Evolutionary conservation across 345 rosid genomes (phyloP).

Genomic region (Aegle marmelos): DNA sequence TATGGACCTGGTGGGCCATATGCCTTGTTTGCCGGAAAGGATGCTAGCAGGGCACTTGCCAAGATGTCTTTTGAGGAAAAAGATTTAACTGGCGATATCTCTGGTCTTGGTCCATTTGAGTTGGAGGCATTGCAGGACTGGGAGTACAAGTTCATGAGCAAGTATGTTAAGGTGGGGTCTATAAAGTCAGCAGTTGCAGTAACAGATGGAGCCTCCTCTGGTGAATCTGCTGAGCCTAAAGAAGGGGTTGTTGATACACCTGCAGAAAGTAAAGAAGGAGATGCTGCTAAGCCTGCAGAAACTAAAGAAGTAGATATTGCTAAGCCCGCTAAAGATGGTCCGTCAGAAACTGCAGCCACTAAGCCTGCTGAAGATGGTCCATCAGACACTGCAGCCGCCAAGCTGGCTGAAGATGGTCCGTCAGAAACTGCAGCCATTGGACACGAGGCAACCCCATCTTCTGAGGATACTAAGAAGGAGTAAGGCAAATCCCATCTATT

Average conservation of each 20-base stretch:
- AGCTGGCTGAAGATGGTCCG: slow-evolving; percentile 15
- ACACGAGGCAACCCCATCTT: slow-evolving; percentile 22
- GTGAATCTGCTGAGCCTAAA: slow-evolving; percentile 40
- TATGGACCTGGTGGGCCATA: slow-evolving; percentile 99
- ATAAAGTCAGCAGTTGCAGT: slow-evolving; percentile 47
- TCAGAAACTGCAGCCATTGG: neutral
- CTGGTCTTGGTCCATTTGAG: slow-evolving; percentile 95
- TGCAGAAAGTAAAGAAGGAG: slow-evolving; percentile 39
- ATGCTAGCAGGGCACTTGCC: slow-evolving; percentile 99
- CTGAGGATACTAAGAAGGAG: slow-evolving; percentile 29
- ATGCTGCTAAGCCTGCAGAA: slow-evolving; percentile 37
- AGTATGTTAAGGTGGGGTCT: slow-evolving; percentile 87
- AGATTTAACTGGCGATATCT: slow-evolving; percentile 86
- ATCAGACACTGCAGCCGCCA: neutral
- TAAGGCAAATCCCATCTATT: slow-evolving; percentile 21
- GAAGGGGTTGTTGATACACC: slow-evolving; percentile 40
- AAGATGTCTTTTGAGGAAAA: slow-evolving; percentile 97
- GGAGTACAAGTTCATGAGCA: slow-evolving; percentile 99
- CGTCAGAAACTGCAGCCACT: neutral
- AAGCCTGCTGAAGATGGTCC: no score
- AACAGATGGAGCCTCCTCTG: slow-evolving; percentile 40
- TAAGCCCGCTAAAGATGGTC: slow-evolving; percentile 22
- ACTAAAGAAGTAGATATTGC: slow-evolving; percentile 34
- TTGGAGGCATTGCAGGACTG: slow-evolving; percentile 97
- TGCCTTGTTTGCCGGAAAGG: slow-evolving; percentile 94